phyloP scores from a whole-genome alignment of 78 protist species.

The Dictyostelium capitatum region DNA sequence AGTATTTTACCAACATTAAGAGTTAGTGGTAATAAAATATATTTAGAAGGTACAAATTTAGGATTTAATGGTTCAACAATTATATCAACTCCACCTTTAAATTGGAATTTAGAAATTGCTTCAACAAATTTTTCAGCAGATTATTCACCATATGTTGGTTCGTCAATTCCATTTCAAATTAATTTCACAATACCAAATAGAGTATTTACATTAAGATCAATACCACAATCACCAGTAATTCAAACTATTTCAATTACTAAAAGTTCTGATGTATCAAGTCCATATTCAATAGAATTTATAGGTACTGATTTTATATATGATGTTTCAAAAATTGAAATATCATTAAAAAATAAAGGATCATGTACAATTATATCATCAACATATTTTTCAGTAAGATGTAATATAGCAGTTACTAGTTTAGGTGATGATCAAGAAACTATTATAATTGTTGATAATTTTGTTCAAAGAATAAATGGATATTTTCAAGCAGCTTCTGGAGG shows the following conservation, averaged over 20 bases:
- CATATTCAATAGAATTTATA: background rate
- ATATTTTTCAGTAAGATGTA: no score
- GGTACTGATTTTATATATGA: background rate
- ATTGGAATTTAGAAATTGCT: background rate
- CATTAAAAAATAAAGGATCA: no score
- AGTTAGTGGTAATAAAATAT: background rate
- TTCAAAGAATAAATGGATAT: no score
- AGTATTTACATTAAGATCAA: background rate
- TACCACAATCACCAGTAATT: background rate
- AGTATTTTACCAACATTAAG: slow-evolving; percentile 2
- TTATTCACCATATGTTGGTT: background rate
- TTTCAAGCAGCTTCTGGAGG: no score
- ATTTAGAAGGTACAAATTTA: slow-evolving; percentile 14
- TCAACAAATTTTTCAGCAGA: background rate
- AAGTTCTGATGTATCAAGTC: background rate
- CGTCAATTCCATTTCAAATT: background rate
- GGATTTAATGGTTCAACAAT: background rate
- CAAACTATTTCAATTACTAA: background rate
- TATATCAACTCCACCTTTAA: background rate
- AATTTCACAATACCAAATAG: background rate
- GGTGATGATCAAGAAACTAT: no score
- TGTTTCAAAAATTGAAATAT: no score
- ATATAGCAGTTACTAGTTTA: no score
- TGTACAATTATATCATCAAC: background rate
- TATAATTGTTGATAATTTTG: no score